These are phyloP conservation scores for Metroxylon sagu DNA, from an alignment of 176 grass and related monocot species.

Conservation along the genomic window DNA sequence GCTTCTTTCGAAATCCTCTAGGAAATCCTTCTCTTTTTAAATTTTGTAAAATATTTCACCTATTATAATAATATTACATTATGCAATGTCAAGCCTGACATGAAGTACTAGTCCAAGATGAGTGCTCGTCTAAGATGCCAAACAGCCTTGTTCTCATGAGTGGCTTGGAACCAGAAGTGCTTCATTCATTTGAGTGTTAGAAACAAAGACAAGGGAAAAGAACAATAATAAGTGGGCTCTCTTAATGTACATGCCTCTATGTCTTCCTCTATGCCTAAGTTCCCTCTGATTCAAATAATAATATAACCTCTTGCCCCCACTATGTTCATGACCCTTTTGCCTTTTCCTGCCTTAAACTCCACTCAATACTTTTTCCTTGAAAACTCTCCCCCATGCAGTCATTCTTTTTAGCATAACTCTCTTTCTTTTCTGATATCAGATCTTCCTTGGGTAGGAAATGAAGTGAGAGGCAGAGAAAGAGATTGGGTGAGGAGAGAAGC, in stretches of 20 bases:
- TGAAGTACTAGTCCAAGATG: too few species aligned
- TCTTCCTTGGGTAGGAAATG: slow-evolving; percentile 6
- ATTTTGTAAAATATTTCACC: too few species aligned
- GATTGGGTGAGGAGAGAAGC: too few species aligned
- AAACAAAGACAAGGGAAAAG: too few species aligned
- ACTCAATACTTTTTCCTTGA: slow-evolving; percentile 29
- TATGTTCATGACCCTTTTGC: slow-evolving; percentile 43
- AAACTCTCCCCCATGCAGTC: slow-evolving; percentile 16
- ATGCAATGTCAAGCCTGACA: too few species aligned
- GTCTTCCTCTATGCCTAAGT: slow-evolving; percentile 35
- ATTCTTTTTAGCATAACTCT: background rate
- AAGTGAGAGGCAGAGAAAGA: background rate
- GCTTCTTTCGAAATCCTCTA: too few species aligned
- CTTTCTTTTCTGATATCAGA: slow-evolving; percentile 6
- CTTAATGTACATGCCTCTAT: slow-evolving; percentile 32
- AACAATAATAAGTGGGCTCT: slow-evolving; percentile 29
- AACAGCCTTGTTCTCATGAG: too few species aligned
- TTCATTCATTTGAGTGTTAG: too few species aligned
- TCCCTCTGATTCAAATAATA: slow-evolving; percentile 16
- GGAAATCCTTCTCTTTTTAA: too few species aligned
- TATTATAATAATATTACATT: too few species aligned
- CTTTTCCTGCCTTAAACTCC: slow-evolving; percentile 87
- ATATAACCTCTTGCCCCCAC: slow-evolving; percentile 39
- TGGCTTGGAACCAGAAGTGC: too few species aligned
- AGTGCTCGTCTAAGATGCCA: too few species aligned